These are phyloP conservation scores for Lumnitzera littorea DNA, from an alignment of 345 rosid genomes.

Conservation along the genomic window DNA sequence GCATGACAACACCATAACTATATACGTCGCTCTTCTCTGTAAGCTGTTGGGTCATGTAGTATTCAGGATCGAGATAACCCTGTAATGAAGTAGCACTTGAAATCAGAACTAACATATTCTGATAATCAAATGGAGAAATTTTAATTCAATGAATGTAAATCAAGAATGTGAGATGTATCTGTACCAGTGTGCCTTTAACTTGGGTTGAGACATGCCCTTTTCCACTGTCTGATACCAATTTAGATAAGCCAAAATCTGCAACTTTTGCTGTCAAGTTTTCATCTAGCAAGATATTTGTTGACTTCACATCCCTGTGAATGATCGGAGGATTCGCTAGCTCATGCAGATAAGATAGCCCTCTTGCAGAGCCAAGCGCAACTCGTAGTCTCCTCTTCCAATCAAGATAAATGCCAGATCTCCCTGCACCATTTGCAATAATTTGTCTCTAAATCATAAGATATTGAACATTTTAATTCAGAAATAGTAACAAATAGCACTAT, in stretches of 20 bases:
- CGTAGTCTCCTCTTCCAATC: constrained; percentile 92
- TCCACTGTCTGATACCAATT: constrained; percentile 76
- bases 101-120: not conserved
- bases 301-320: constrained; percentile 91
- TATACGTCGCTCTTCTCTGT: constrained; percentile 98
- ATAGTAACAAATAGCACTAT: no score
- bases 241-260: constrained; percentile 94
- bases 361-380: constrained; percentile 81
- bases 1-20: constrained; percentile 92
- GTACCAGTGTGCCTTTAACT: constrained; percentile 97
- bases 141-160: not conserved
- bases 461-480: no score
- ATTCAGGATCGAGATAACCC: constrained; percentile 98
- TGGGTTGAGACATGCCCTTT: constrained; percentile 97
- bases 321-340: constrained; percentile 97
- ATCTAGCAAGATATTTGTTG: constrained; percentile 81
- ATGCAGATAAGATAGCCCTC: constrained; percentile 86
- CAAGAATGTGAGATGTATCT: not conserved
- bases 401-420: constrained; percentile 49
- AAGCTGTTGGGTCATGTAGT: constrained; percentile 87
- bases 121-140: no score
- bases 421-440: constrained; percentile 21
- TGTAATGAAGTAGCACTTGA: constrained; percentile 19
- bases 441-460: no score
- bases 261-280: constrained; percentile 84